A percentile compares a stretch with the other conserved stretches of the same genome.
These are phyloP conservation scores for Fusarium mexicanum DNA, from an alignment of 2,329 filamentous ascomycete genomes.

Conservation along the genomic window DNA sequence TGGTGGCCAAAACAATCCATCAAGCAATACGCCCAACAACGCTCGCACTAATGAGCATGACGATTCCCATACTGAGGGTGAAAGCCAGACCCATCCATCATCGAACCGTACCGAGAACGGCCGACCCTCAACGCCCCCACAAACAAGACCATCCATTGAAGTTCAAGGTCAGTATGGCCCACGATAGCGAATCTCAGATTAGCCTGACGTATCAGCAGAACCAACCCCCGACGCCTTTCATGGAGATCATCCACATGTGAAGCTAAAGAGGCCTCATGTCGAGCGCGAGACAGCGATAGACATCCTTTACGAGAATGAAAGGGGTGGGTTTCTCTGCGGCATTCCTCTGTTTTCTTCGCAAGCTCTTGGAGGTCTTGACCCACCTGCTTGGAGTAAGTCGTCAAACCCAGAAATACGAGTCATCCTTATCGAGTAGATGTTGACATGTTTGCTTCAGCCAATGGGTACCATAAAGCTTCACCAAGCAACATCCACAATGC, in stretches of 20 bases:
- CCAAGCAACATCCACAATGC: conserved; percentile 81
- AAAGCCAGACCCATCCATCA: background rate
- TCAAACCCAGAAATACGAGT: background rate
- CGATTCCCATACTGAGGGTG: conserved; percentile 24
- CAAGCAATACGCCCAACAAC: conserved; percentile 17
- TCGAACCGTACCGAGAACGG: conserved; percentile 10
- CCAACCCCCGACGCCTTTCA: conserved; percentile 44
- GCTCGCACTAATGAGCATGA: conserved; percentile 9
- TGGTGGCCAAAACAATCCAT: background rate
- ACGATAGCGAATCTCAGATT: background rate
- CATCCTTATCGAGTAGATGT: background rate
- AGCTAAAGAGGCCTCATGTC: conserved; percentile 46
- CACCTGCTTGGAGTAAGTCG: conserved; percentile 76
- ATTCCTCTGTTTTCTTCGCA: conserved; percentile 88
- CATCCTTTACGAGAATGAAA: conserved; percentile 94
- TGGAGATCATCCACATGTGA: conserved; percentile 47
- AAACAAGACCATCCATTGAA: conserved; percentile 47
- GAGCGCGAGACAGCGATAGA: conserved; percentile 74
- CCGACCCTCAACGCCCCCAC: conserved; percentile 28
- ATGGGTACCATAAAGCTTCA: conserved; percentile 67
- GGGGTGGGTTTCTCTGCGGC: conserved; percentile 89
- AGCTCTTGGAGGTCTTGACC: conserved; percentile 87
- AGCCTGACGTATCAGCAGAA: conserved; percentile 37
- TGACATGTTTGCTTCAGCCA: conserved; percentile 57
- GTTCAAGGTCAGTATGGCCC: conserved; percentile 43